Percentiles rank a stretch among this genome's conserved stretches.
phyloP scores from a whole-genome alignment of 345 rosid species.

The Carallia pectinifolia region DNA sequence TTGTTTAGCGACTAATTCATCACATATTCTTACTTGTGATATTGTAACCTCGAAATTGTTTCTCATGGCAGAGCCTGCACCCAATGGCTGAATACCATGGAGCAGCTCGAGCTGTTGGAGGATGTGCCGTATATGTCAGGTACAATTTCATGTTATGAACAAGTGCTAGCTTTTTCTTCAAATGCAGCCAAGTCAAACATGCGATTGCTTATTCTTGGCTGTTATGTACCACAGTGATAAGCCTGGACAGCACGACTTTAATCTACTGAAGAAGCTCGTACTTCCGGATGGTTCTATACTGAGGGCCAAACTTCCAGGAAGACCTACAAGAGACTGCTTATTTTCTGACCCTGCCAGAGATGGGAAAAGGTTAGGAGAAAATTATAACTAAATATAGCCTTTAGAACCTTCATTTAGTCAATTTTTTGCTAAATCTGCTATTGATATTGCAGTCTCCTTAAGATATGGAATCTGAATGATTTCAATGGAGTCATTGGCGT shows the following conservation, averaged over 20 bases:
- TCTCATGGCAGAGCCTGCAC: conserved; percentile 51
- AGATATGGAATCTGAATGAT: conserved; percentile 68
- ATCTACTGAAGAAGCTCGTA: conserved; percentile 57
- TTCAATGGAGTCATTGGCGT: conserved; percentile 55
- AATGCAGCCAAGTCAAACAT: not conserved
- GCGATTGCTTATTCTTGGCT: not conserved
- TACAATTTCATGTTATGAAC: conserved; percentile 15
- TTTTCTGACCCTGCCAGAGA: conserved; percentile 64
- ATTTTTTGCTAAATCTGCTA: conserved; percentile 1
- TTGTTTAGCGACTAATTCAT: not conserved
- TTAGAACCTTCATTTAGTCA: not conserved
- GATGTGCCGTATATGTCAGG: conserved; percentile 66
- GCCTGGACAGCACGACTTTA: conserved; percentile 67
- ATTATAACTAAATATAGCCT: no score
- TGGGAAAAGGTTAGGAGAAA: conserved; percentile 45
- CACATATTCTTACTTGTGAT: not conserved
- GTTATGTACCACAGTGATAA: conserved; percentile 44
- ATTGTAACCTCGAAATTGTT: conserved; percentile 1
- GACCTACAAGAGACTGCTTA: conserved; percentile 66
- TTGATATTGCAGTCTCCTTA: conserved; percentile 43
- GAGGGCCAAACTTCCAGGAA: conserved; percentile 68
- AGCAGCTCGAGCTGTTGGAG: conserved; percentile 65
- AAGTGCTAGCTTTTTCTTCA: not conserved
- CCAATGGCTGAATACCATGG: conserved; percentile 75
- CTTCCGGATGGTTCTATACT: conserved; percentile 68